Conservation (phyloP, 1,284 basidiomycete genomes). For the Neonothopanus nambi region DNA sequence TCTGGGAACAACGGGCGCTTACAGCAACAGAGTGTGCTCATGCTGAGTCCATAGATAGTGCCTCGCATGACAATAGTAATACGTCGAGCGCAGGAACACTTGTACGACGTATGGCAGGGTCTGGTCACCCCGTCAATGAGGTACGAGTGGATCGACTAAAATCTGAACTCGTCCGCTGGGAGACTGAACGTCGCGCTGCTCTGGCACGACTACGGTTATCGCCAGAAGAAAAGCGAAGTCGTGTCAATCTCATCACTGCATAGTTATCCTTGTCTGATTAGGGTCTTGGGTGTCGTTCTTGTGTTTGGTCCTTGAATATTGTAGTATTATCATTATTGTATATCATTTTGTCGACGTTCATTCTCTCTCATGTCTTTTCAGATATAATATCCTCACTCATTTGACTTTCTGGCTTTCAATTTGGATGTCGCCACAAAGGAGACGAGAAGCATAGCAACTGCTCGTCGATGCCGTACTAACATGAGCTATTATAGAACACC, state of each 20-base stretch:
- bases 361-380: too few relatives aligned
- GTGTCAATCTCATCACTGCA: slow-evolving; percentile 15
- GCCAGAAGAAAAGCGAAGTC: slow-evolving; percentile 10
- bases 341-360: too few relatives aligned
- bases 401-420: too few relatives aligned
- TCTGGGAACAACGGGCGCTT: slow-evolving; percentile 60
- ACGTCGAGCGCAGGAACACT: slow-evolving; percentile 21
- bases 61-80: slow-evolving; percentile 31
- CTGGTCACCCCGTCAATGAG: slow-evolving; percentile 63
- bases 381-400: background rate
- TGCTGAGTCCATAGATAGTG: slow-evolving; percentile 24
- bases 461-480: too few relatives aligned
- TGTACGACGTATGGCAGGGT: slow-evolving; percentile 43
- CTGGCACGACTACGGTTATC: slow-evolving; percentile 17
- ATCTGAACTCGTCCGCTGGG: slow-evolving; percentile 70
- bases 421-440: too few relatives aligned
- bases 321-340: background rate
- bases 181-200: slow-evolving; percentile 43
- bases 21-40: slow-evolving; percentile 20
- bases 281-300: background rate
- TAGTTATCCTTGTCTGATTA: background rate
- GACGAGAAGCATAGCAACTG: too few relatives aligned
- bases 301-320: background rate
- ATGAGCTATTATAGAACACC: too few relatives aligned
- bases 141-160: slow-evolving; percentile 58